Evolutionary conservation across 2,329 filamentous ascomycete genomes (phyloP).

Genomic region (Fusarium globosum): DNA sequence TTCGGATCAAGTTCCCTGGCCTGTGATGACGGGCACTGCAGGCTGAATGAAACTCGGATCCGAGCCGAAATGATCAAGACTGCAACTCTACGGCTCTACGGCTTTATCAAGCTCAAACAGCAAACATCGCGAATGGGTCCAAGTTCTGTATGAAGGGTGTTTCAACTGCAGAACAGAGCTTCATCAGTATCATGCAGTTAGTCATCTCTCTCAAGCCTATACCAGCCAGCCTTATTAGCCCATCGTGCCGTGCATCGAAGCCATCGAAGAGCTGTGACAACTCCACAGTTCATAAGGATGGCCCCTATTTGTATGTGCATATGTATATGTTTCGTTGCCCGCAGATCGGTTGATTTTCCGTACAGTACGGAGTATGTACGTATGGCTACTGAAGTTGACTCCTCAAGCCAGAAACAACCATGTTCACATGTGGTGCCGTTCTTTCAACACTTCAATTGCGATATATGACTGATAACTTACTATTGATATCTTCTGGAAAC

Average conservation of each 20-base stretch:
- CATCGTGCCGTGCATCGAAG: conserved; percentile 17
- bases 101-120: conserved; percentile 6
- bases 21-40: conserved; percentile 5
- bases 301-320: conserved; percentile 26
- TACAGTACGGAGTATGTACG: background rate
- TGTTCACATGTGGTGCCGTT: background rate
- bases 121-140: conserved; percentile 8
- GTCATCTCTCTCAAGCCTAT: conserved; percentile 23
- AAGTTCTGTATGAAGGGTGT: conserved; percentile 28
- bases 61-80: conserved; percentile 21
- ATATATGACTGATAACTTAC: background rate
- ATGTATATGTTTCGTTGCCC: background rate
- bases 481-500: background rate
- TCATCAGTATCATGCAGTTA: conserved; percentile 23
- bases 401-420: background rate
- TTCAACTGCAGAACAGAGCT: conserved; percentile 21
- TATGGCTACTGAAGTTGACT: background rate
- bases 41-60: conserved; percentile 19
- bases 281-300: conserved; percentile 22
- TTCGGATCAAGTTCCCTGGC: conserved; percentile 17
- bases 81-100: background rate
- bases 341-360: conserved; percentile 28
- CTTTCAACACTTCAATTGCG: background rate
- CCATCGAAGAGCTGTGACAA: conserved; percentile 29
- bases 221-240: conserved; percentile 29